Percentiles rank a stretch among this genome's conserved stretches.
Conservation (phyloP, 179 eudicot species). For the Amaranthus tricolor region DNA sequence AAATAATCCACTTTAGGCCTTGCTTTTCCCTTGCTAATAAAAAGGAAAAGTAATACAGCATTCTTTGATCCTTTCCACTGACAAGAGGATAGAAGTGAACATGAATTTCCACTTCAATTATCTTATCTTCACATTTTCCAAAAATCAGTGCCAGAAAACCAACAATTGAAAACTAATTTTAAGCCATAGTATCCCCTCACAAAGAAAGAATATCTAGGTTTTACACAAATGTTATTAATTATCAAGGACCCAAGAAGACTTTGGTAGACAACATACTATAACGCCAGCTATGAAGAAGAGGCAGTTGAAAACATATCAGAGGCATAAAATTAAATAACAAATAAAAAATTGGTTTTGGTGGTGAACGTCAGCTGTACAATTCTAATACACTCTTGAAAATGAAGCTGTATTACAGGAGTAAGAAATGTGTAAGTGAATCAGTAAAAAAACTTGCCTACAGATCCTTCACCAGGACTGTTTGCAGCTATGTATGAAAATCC, state of each 20-base stretch:
- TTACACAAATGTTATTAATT: too few species aligned
- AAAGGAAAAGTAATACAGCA: not conserved
- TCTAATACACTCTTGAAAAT: too few species aligned
- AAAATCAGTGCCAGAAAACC: too few species aligned
- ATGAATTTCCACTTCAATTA: not conserved
- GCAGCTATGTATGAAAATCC: constrained; percentile 95
- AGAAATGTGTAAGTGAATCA: not conserved
- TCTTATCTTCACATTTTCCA: not conserved
- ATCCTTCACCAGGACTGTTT: constrained; percentile 86
- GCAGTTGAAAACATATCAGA: too few species aligned
- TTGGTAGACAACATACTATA: too few species aligned
- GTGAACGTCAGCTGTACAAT: too few species aligned
- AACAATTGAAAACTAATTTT: too few species aligned
- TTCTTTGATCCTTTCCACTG: not conserved
- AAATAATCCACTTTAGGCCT: not conserved
- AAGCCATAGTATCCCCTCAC: too few species aligned
- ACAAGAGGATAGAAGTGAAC: not conserved
- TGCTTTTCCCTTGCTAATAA: not conserved
- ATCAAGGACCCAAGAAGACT: too few species aligned
- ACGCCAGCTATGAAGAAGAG: too few species aligned
- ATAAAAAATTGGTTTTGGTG: not conserved
- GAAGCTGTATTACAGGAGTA: too few species aligned
- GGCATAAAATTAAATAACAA: not conserved
- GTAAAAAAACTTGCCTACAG: constrained; percentile 53
- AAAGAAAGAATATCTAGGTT: too few species aligned